These are phyloP conservation scores for Mortierella alpina DNA, from an alignment of 192 early-diverging fungal genomes.

Conservation along the genomic window DNA sequence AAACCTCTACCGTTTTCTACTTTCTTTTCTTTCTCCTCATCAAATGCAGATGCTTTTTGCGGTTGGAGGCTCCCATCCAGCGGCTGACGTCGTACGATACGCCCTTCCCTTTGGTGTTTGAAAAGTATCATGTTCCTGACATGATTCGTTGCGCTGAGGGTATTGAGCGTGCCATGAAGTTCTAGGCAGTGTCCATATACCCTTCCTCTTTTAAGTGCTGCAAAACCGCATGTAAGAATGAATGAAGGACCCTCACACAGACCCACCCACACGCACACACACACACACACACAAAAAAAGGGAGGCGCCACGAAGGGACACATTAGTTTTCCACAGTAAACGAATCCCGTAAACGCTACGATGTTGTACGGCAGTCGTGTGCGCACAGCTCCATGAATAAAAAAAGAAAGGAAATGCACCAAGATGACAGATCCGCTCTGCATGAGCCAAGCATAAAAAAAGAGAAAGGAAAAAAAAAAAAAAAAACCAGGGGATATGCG, in stretches of 20 bases:
- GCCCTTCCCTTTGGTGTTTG: conserved; percentile 94
- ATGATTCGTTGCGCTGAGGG: conserved; percentile 87
- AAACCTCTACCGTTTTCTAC: too few species aligned
- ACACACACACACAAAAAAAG: too few species aligned
- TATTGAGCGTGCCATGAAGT: conserved; percentile 84
- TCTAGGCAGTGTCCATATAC: conserved; percentile 51
- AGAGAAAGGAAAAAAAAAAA: conserved; percentile 12
- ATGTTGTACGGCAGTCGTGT: conserved; percentile 62
- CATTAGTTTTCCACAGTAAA: conserved; percentile 22
- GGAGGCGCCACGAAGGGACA: too few species aligned
- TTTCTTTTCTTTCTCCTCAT: not conserved
- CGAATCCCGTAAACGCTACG: too few species aligned
- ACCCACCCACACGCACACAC: conserved; percentile 62
- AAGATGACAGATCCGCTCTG: not conserved
- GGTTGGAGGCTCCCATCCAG: conserved; percentile 89
- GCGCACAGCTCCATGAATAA: conserved; percentile 64
- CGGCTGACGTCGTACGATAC: conserved; percentile 71
- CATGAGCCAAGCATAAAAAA: not conserved
- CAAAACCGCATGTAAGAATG: not conserved
- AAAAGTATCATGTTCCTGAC: conserved; percentile 93
- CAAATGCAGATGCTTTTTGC: conserved; percentile 79
- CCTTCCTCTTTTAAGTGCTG: too few species aligned
- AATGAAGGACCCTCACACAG: not conserved
- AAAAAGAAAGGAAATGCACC: too few species aligned
- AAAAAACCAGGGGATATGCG: too few species aligned